Conservation (phyloP, 768 basidiomycete species). For the Collybia nuda region DNA sequence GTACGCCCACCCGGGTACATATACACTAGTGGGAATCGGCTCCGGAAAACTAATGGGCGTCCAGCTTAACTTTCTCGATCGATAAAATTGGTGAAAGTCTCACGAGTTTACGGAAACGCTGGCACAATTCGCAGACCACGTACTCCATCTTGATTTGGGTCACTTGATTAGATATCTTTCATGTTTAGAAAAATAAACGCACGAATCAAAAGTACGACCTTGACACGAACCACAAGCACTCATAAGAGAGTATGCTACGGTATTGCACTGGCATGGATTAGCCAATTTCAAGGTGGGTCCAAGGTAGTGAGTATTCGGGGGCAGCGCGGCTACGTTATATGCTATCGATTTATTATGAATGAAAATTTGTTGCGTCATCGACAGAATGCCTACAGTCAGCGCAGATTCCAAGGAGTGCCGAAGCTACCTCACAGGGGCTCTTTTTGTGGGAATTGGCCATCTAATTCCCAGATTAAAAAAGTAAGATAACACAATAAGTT, state of each 20-base stretch:
- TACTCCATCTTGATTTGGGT: constrained; percentile 42
- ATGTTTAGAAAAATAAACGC: constrained; percentile 14
- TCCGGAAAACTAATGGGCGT: constrained; percentile 38
- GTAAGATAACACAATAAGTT: not conserved
- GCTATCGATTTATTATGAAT: constrained; percentile 15
- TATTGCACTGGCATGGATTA: constrained; percentile 52
- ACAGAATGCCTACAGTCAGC: constrained; percentile 31
- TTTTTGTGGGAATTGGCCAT: constrained; percentile 45
- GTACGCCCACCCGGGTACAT: constrained; percentile 65
- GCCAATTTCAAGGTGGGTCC: constrained; percentile 36
- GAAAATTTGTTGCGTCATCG: not conserved
- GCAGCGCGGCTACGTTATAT: constrained; percentile 29
- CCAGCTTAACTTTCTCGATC: too few relatives aligned
- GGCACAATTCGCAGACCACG: constrained; percentile 50
- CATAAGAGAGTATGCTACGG: constrained; percentile 53
- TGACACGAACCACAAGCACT: constrained; percentile 63
- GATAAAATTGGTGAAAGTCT: constrained; percentile 1
- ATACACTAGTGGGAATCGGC: constrained; percentile 45
- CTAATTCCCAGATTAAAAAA: constrained; percentile 17
- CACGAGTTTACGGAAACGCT: constrained; percentile 28
- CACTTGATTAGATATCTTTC: constrained; percentile 2
- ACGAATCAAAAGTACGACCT: constrained; percentile 37
- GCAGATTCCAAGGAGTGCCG: constrained; percentile 42
- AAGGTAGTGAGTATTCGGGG: constrained; percentile 31
- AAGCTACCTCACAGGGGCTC: constrained; percentile 46